These are phyloP conservation scores for Auriscalpium vulgare DNA, from an alignment of 768 basidiomycete genomes.

Conservation along the genomic window DNA sequence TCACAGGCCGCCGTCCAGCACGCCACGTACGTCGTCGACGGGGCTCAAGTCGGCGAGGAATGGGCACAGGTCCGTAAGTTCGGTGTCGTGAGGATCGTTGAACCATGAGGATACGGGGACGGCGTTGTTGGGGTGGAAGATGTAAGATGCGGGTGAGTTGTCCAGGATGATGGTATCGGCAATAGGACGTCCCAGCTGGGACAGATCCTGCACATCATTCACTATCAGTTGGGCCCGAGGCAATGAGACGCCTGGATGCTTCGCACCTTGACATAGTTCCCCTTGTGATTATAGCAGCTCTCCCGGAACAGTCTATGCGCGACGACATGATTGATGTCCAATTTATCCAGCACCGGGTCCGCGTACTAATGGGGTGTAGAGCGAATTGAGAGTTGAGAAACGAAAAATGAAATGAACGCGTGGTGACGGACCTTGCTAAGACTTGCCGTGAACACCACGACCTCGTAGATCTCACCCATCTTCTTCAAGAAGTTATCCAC, in stretches of 20 bases:
- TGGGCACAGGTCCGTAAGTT: conserved; percentile 90
- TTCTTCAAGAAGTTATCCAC: conserved; percentile 94
- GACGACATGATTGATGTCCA: conserved; percentile 89
- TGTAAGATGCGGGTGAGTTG: conserved; percentile 98
- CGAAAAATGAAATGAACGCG: conserved; percentile 1
- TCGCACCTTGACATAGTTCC: conserved; percentile 94
- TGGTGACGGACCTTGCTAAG: conserved; percentile 73
- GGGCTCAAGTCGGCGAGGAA: conserved; percentile 84
- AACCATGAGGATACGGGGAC: conserved; percentile 99
- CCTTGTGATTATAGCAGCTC: conserved; percentile 98
- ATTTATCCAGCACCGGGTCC: conserved; percentile 95
- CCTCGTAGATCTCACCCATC: conserved; percentile 98
- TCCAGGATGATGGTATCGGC: conserved; percentile 95
- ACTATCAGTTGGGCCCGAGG: background rate
- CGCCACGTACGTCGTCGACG: conserved; percentile 87
- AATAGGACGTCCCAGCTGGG: conserved; percentile 92
- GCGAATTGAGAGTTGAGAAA: conserved; percentile 2
- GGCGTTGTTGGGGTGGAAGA: conserved; percentile 98
- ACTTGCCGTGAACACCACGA: conserved; percentile 97
- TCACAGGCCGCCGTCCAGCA: conserved; percentile 80
- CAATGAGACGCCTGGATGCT: background rate
- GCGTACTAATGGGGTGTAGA: conserved; percentile 64
- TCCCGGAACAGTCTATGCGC: conserved; percentile 93
- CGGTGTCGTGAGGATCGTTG: conserved; percentile 97
- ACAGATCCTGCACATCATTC: conserved; percentile 69